A percentile compares a stretch with the other conserved stretches of the same genome.
Conservation (phyloP, 2,329 filamentous ascomycete species). For the Xylariaceae sp. region DNA sequence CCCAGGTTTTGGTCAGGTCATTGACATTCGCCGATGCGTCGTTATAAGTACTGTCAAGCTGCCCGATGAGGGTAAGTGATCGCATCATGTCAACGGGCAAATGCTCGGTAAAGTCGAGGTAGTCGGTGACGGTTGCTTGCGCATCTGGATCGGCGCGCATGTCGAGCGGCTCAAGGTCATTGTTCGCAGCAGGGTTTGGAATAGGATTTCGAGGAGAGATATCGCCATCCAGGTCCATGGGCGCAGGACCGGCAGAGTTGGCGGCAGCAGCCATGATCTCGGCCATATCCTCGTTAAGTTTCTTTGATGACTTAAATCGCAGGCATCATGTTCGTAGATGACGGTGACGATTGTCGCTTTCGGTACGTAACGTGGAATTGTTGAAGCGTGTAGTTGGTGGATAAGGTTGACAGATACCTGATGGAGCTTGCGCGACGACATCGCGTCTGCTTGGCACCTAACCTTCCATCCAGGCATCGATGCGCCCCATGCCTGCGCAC, state of each 20-base stretch:
- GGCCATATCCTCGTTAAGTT: background rate
- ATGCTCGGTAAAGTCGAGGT: conserved; percentile 67
- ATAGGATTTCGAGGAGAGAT: conserved; percentile 35
- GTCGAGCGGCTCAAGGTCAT: conserved; percentile 40
- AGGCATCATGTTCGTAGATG: too few species aligned
- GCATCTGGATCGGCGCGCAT: conserved; percentile 61
- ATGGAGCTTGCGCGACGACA: too few species aligned
- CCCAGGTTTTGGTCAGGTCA: conserved; percentile 54
- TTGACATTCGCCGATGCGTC: conserved; percentile 52
- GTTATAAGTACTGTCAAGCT: conserved; percentile 57
- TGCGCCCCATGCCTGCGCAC: too few species aligned
- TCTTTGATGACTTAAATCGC: too few species aligned
- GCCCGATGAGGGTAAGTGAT: conserved; percentile 60
- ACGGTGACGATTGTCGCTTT: too few species aligned
- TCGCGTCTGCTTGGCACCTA: too few species aligned
- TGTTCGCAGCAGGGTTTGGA: conserved; percentile 27
- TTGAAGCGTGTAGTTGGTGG: too few species aligned
- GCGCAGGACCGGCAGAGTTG: conserved; percentile 15
- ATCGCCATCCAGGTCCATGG: conserved; percentile 20
- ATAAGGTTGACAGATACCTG: too few species aligned
- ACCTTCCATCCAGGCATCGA: too few species aligned
- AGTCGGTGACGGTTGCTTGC: conserved; percentile 66
- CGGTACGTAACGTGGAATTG: too few species aligned
- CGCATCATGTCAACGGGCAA: conserved; percentile 63
- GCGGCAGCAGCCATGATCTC: conserved; percentile 15